Evolutionary conservation across 2,329 filamentous ascomycete species (phyloP), one percentile per base, ranked within the genome.

Genomic region (Coniella vitis): DNA sequence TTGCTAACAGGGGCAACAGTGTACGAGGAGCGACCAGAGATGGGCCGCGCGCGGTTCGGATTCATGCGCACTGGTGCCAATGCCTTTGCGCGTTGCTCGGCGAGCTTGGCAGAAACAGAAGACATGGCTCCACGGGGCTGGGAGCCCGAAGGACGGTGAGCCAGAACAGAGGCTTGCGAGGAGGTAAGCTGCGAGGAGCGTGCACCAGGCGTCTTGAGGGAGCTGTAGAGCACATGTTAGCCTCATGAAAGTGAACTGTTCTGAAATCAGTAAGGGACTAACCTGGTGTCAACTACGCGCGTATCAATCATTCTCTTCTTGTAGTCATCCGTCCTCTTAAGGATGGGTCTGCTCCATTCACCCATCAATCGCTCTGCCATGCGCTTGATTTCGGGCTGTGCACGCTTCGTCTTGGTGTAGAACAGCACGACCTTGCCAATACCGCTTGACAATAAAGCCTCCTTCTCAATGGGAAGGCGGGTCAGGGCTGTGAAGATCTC

Each of bases 401-500:
- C 86, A 57, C 88, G 85, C 71, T 90, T 94, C 73, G 87, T 95
- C 69, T 90, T 90, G 44, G 90, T 96, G 70, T 98, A 98, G 71
- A 96, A 98, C 54, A 95, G 80, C 45, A 96, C 86, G 41, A 98
- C 89, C 66, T 96, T 96, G 62, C 93, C 93, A 56, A 98, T 93
- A 17, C 91, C 90, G 59, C 88, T 95, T 56, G 90, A 90, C 19
- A 94, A 77, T 13, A 98, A 76, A 2, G 86, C 79, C 59, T 97
- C 93, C 63, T 96, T 96, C 63, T 90, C 87, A 56, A 97, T 89
- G 5, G 89, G 90, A 4, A 97, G 76, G 60, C 82, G 84, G 16
- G 78, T 79, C 34, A 98, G 75, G 20, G 88, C 86, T 21, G 80
- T 79, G 65, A 98, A 93, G 38, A 98, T 80, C 64, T 97, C 90